Base-by-base conservation (phyloP, 768 basidiomycete genomes). In the Leccinum subtestaceum region DNA sequence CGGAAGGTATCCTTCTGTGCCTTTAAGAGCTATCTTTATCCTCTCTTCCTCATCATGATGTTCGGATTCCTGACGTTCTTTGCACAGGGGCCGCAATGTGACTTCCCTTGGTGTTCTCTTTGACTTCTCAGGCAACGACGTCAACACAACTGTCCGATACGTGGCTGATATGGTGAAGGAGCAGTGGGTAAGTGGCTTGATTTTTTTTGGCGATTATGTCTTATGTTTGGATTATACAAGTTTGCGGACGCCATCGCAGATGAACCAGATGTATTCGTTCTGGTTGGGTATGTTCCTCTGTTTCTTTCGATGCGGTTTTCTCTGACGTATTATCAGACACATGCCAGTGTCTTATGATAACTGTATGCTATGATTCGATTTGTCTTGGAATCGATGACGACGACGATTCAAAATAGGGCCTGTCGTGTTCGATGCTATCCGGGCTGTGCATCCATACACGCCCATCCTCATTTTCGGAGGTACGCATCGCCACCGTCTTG, bases 391-490 rank as follows among this genome's bases (percentile, higher is more conserved):
- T n/a, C 9, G 55, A 34, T 27, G 5, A n/a, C 21, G 19, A 48
- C 36, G 12, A 58, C 32, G 3, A 50, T 29, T 51, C 12, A 54
- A 27, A 21, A 29, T 60, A 87, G 93, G 88, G 89, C 84, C 84
- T 6, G 65, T 80, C 15, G 84, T 95, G 5, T 88, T 89, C 67
- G 75, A 87, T 55, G 88, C 90, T 2, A 80, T 96, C 57, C 85
- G 93, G 27, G 77, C 78, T 7, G 77, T 87, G 1, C 93, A 95
- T 70, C 81, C 87, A 0, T 68, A 71, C 19, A 88, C 88, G 0
- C 94, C 93, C 0, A 89, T 96, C 57, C 66, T 93, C 56, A 88
- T 95, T 64, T 85, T 95, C 51, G 94, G 94, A 60, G 88, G 87
- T 77, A 66, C 58, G 69, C 3, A 12, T 38, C 4, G 15, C 32